Conservation (phyloP, 805 yeast genomes). For the Yamadazyma endophytica region DNA sequence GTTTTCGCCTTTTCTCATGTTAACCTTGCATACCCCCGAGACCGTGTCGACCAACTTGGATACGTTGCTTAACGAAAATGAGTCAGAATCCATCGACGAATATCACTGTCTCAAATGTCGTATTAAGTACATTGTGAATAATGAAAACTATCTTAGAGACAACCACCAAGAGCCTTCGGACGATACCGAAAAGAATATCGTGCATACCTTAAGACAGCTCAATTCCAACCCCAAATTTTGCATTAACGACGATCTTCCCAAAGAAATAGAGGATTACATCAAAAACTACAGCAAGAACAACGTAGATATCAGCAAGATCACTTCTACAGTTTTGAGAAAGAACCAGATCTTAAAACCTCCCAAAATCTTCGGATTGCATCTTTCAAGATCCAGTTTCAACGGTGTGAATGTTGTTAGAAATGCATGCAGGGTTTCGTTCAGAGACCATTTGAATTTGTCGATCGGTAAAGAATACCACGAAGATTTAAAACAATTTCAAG, state of each 20-base stretch:
- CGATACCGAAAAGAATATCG: slow-evolving; percentile 20
- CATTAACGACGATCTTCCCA: slow-evolving; percentile 66
- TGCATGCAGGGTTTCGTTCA: slow-evolving; percentile 65
- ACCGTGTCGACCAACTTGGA: slow-evolving; percentile 41
- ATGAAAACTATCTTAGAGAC: slow-evolving; percentile 22
- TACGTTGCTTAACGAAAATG: slow-evolving; percentile 51
- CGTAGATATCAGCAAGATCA: slow-evolving; percentile 41
- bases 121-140: slow-evolving; percentile 23
- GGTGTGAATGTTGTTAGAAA: slow-evolving; percentile 69
- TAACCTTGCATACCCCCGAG: slow-evolving; percentile 75
- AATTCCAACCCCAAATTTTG: slow-evolving; percentile 32
- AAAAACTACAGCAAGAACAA: slow-evolving; percentile 42
- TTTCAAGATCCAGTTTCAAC: slow-evolving; percentile 77
- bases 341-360: slow-evolving; percentile 66
- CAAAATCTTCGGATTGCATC: slow-evolving; percentile 67
- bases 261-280: slow-evolving; percentile 44
- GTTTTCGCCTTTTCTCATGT: slow-evolving; percentile 60
- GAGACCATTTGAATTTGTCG: slow-evolving; percentile 47
- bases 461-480: slow-evolving; percentile 42
- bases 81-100: slow-evolving; percentile 67
- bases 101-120: slow-evolving; percentile 79
- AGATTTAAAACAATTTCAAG: slow-evolving; percentile 32
- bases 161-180: slow-evolving; percentile 21
- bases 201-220: slow-evolving; percentile 33
- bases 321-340: slow-evolving; percentile 65